A percentile compares a stretch with the other conserved stretches of the same genome.
phyloP scores from a whole-genome alignment of 2,329 filamentous ascomycete species.

The Acrocalymma vagum region DNA sequence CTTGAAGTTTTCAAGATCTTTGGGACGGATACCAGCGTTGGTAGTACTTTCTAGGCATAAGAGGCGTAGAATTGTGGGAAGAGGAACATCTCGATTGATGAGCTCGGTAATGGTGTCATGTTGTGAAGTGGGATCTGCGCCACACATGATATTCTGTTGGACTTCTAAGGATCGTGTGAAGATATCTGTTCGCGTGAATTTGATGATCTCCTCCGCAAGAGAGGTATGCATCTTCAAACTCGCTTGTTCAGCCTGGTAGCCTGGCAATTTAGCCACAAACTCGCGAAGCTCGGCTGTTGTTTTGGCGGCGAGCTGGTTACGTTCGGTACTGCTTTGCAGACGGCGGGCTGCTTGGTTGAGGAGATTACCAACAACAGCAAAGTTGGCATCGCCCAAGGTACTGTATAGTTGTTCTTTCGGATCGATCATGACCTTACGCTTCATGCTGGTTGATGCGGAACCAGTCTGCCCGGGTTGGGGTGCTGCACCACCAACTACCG shows the following conservation, averaged over 20 bases:
- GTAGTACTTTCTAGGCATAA: conserved; percentile 93
- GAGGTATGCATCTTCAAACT: conserved; percentile 92
- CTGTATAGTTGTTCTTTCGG: conserved; percentile 88
- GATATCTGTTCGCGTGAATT: conserved; percentile 85
- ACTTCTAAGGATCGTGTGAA: conserved; percentile 91
- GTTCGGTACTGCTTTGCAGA: conserved; percentile 87
- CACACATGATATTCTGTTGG: conserved; percentile 93
- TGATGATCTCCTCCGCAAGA: conserved; percentile 94
- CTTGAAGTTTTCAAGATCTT: conserved; percentile 90
- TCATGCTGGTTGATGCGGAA: conserved; percentile 63
- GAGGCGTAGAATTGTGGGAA: conserved; percentile 83
- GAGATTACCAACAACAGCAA: conserved; percentile 88
- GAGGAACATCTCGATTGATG: conserved; percentile 84
- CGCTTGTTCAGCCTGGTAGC: conserved; percentile 91
- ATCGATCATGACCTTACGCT: conserved; percentile 88
- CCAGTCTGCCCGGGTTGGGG: conserved; percentile 64
- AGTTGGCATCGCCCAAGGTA: conserved; percentile 90
- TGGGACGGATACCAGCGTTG: conserved; percentile 84
- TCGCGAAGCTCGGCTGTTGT: conserved; percentile 91
- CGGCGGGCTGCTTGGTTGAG: conserved; percentile 91
- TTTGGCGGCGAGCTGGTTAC: conserved; percentile 79
- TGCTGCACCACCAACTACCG: conserved; percentile 80
- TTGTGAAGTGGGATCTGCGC: conserved; percentile 86
- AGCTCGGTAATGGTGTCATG: conserved; percentile 93
- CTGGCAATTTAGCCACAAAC: conserved; percentile 92